These are phyloP conservation scores for Diplodia scrobiculata DNA, from an alignment of 2,329 filamentous ascomycete species.

Conservation along the genomic window DNA sequence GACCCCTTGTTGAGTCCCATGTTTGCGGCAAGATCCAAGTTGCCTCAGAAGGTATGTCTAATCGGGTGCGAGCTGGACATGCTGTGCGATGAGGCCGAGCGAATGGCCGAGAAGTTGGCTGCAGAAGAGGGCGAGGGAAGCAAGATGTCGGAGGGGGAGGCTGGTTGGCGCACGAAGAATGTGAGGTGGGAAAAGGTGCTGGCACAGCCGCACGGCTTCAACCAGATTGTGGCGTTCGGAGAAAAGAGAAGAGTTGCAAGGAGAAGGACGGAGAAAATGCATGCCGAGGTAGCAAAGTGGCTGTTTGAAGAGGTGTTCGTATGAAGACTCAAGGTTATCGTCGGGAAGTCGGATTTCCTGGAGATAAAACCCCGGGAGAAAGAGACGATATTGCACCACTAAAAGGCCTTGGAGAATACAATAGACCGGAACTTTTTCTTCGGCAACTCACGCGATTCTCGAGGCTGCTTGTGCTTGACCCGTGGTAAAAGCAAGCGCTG, in stretches of 20 bases:
- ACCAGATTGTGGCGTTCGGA: constrained; percentile 15
- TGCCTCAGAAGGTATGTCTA: constrained; percentile 51
- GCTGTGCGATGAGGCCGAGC: constrained; percentile 47
- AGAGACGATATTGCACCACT: neutral
- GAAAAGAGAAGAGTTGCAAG: neutral
- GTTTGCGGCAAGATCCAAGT: constrained; percentile 39
- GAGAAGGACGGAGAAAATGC: constrained; percentile 22
- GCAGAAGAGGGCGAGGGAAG: constrained; percentile 29
- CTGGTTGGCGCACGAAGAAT: constrained; percentile 29
- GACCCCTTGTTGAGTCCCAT: constrained; percentile 51
- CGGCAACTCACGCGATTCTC: no score
- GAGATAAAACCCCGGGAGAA: neutral
- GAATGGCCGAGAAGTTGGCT: constrained; percentile 40
- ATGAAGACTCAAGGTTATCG: neutral
- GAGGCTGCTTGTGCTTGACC: no score
- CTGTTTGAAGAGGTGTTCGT: constrained; percentile 14
- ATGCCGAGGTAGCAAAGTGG: constrained; percentile 18
- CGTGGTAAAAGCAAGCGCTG: no score
- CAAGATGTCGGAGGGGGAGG: constrained; percentile 31
- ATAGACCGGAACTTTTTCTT: neutral
- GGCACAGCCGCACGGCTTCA: constrained; percentile 31
- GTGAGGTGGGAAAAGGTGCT: constrained; percentile 32
- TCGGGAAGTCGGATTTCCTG: neutral
- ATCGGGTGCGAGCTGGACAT: constrained; percentile 53
- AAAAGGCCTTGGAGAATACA: no score